Conservation (phyloP, 139 green algal species). For the Mesotaenium endlicherianum region DNA sequence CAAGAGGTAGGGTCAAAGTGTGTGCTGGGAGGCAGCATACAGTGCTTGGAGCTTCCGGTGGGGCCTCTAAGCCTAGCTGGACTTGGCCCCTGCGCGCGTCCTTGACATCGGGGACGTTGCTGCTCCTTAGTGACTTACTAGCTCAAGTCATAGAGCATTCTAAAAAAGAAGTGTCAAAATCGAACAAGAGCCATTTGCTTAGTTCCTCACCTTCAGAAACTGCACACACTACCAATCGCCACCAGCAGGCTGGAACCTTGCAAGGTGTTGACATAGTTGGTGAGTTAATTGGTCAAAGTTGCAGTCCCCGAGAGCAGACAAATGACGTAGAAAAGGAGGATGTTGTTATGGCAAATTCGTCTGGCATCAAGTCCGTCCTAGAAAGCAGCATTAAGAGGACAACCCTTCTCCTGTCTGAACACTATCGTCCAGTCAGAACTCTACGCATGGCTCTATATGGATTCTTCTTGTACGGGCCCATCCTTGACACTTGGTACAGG, state of each 20-base stretch:
- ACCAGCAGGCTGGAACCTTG: neutral
- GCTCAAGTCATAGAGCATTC: neutral
- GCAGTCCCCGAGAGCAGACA: neutral
- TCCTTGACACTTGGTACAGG: slow-evolving; percentile 54
- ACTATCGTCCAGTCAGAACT: neutral
- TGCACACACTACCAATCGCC: neutral
- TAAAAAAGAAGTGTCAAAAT: neutral
- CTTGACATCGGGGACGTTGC: neutral
- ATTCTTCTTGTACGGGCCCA: slow-evolving; percentile 53
- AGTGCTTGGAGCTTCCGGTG: too few relatives aligned
- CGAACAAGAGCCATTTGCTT: neutral
- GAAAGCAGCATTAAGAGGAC: neutral
- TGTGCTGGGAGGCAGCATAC: too few relatives aligned
- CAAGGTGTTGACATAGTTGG: neutral
- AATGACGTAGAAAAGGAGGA: neutral
- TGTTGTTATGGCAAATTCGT: too few relatives aligned
- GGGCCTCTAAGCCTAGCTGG: too few relatives aligned
- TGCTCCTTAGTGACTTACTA: neutral
- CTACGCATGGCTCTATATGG: slow-evolving; percentile 41
- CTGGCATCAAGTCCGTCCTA: too few relatives aligned
- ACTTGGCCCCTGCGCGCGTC: slow-evolving; percentile 1
- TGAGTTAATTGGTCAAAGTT: neutral
- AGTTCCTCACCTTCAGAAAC: neutral
- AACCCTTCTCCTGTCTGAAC: neutral
- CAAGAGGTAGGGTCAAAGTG: too few relatives aligned